Conservation (phyloP, 768 basidiomycete genomes). For the Scleroderma bovista region DNA sequence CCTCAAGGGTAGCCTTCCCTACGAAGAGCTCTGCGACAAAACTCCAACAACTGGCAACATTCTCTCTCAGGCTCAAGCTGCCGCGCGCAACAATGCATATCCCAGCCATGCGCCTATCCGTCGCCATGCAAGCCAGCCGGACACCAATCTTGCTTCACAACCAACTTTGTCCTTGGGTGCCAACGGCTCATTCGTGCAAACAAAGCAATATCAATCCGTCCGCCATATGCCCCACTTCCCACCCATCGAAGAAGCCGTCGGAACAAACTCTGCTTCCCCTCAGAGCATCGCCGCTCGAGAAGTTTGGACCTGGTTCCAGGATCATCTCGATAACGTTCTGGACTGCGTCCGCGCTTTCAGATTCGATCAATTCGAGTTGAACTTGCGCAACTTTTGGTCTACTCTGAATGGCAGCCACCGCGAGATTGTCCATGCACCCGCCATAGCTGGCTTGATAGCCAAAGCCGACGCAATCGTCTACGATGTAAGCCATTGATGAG, state of each 20-base stretch:
- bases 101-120: slow-evolving; percentile 74
- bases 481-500: slow-evolving; percentile 58
- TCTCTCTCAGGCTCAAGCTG: slow-evolving; percentile 69
- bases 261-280: slow-evolving; percentile 64
- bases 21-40: slow-evolving; percentile 73
- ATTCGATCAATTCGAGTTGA: slow-evolving; percentile 88
- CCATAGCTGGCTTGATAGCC: slow-evolving; percentile 83
- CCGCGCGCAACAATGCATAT: slow-evolving; percentile 50
- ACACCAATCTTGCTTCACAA: slow-evolving; percentile 47
- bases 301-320: slow-evolving; percentile 90
- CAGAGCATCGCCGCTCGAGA: slow-evolving; percentile 78
- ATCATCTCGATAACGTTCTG: slow-evolving; percentile 79
- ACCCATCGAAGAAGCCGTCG: slow-evolving; percentile 80
- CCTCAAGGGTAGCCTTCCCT: slow-evolving; percentile 49
- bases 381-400: slow-evolving; percentile 83
- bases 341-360: slow-evolving; percentile 73
- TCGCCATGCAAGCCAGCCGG: slow-evolving; percentile 56
- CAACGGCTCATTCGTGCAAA: slow-evolving; percentile 40
- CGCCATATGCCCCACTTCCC: slow-evolving; percentile 79
- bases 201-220: slow-evolving; percentile 56
- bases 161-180: slow-evolving; percentile 53
- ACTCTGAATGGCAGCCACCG: slow-evolving; percentile 66
- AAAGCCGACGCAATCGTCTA: slow-evolving; percentile 88
- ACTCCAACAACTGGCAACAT: slow-evolving; percentile 78
- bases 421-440: slow-evolving; percentile 87